Percentiles rank a stretch among this genome's conserved stretches.
Evolutionary conservation across 1,139 yeast species (phyloP).

Genomic region (Suhomyces bribrorum): DNA sequence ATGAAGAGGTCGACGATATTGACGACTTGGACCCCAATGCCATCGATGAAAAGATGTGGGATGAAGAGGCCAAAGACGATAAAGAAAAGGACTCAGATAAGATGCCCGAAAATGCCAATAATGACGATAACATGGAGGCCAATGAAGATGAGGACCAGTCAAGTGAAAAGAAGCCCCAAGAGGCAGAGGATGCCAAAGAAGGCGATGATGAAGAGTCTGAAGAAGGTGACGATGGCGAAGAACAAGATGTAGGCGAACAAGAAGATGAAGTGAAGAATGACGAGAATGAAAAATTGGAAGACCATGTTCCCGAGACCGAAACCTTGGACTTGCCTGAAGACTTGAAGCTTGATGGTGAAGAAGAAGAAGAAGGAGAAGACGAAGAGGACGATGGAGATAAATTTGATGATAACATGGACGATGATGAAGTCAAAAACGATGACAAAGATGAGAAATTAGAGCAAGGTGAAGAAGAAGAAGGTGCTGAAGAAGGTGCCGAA

Average conservation of each 20-base stretch:
- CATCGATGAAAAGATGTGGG: conserved; percentile 98
- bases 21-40: conserved; percentile 94
- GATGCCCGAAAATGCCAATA: conserved; percentile 56
- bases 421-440: conserved; percentile 12
- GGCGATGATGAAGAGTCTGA: conserved; percentile 39
- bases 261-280: conserved; percentile 76
- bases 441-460: conserved; percentile 20
- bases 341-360: conserved; percentile 72
- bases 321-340: conserved; percentile 85
- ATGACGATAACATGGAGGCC: conserved; percentile 64
- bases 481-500: conserved; percentile 21
- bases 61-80: conserved; percentile 80
- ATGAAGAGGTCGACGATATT: conserved; percentile 87
- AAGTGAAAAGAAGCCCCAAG: conserved; percentile 29
- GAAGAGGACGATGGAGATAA: conserved; percentile 35
- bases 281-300: conserved; percentile 70
- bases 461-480: conserved; percentile 17
- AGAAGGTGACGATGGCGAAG: conserved; percentile 48
- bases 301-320: conserved; percentile 76
- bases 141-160: conserved; percentile 51
- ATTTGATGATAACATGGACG: conserved; percentile 28
- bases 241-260: conserved; percentile 74
- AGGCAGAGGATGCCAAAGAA: conserved; percentile 22
- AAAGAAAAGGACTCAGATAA: conserved; percentile 75
- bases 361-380: conserved; percentile 52